Conservation (phyloP, 2,329 filamentous ascomycete species). For the Colletotrichum sp. region DNA sequence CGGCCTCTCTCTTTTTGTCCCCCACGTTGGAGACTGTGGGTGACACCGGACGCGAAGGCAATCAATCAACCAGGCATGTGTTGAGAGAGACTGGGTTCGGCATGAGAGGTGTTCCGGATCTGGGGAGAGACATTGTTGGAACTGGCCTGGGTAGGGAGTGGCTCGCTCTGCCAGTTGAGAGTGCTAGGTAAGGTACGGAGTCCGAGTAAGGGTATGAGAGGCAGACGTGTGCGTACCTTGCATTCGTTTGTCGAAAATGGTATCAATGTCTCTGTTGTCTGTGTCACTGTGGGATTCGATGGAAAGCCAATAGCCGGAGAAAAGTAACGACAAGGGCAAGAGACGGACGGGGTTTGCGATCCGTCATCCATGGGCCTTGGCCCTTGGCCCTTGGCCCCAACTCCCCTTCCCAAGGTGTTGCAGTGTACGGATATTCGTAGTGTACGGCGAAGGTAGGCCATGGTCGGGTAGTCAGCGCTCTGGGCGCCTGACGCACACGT, state of each 20-base stretch:
- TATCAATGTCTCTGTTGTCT: conserved; percentile 2
- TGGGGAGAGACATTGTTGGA: not conserved
- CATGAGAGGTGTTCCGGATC: not conserved
- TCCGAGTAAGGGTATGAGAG: not conserved
- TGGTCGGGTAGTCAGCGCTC: not conserved
- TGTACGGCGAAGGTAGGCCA: not conserved
- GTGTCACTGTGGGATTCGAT: not conserved
- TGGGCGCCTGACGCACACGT: not conserved
- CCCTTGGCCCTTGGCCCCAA: not conserved
- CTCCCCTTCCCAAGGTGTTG: not conserved
- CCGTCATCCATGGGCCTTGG: not conserved
- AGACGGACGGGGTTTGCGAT: not conserved
- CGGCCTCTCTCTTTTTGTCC: not conserved
- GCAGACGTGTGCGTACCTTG: not conserved
- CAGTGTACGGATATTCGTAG: not conserved
- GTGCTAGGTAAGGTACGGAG: not conserved
- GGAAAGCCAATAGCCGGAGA: not conserved
- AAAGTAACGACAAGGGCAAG: not conserved
- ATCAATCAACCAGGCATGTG: not conserved
- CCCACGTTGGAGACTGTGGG: not conserved
- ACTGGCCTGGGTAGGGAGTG: not conserved
- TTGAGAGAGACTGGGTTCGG: not conserved
- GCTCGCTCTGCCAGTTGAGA: not conserved
- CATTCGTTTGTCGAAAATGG: not conserved
- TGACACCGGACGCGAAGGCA: not conserved